Base-by-base conservation (phyloP, 176 grass and related monocot genomes). In the Cymbopogon citratus region DNA sequence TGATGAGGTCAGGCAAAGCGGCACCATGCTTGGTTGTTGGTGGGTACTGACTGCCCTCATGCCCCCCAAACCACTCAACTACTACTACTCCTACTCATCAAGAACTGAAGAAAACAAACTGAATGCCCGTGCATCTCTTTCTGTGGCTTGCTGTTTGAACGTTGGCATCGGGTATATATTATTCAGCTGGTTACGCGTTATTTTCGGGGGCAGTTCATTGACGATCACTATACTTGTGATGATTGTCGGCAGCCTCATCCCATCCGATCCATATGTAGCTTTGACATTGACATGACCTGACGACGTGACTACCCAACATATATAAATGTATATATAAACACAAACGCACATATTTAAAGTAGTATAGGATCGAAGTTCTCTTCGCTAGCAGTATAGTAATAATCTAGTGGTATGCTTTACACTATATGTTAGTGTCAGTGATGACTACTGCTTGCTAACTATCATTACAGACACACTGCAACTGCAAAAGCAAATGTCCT, bases 131-230 rank as follows among this genome's bases (percentile, higher is more conserved):
- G 31, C 31, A 19, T 44, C 11, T 44, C 38, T 26, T 25, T 1
- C 23, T 67, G 43, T 54, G 18, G 49, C 18, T 18, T 54, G 49
- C 38, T 48, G 71, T 63, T 67, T 45, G 40, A 27, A 29, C 76
- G 61, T 79, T 79, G 69, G 67, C 73, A 66, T 45, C 21, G 48
- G 60, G 72, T n/a, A 9, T 72, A 8, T 33, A 33, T 33, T 57
- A 80, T 69, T 68, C 41, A 72, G 69, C 57, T 34, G 82, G 77
- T 80, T 85, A 70, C 10, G 65, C 9, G 81, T 80, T 51, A 76
- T 80, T 88, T 84, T 88, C 81, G 7, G 59, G 39, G 35, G 68
- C 68, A 79, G 86, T 88, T 88, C 14, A 38, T 29, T 80, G 43
- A 67, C 68, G 29, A 6, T 63, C 60, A 27, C 12, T 27, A 62